Base-by-base conservation (phyloP, 2,329 filamentous ascomycete genomes). In the Plectosphaerella cucumerina region DNA sequence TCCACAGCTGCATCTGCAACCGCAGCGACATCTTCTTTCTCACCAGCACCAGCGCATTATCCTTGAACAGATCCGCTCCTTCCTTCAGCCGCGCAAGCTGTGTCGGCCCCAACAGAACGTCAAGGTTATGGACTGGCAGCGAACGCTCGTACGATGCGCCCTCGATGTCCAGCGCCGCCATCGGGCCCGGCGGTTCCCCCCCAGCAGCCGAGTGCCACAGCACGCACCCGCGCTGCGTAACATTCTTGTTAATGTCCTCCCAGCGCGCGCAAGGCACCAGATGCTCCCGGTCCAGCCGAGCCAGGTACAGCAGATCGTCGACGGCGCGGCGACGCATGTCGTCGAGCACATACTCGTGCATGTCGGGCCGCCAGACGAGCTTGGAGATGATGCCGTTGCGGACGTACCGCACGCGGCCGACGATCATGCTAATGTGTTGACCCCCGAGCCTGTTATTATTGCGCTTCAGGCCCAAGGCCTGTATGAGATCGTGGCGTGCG, bases 1-100 rank as follows among this genome's bases (percentile, higher is more conserved):
- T 78, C 82, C 82, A 85, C 8, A 85, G 67, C 49, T 73, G 68
- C 50, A 74, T 51, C 62, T 82, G 77, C 44, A 82, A 46, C 14
- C 69, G 62, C 20, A 70, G 60, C 65, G 68, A 53, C 65, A 68
- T 61, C 35, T 62, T 59, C 45, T 60, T 65, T 14, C 49, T 42
- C 49, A 81, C 58, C 53, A 82, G 65, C 48, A 74, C 69, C 18
- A 77, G 52, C 20, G 50, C 39, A 3, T 68, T 68, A 3, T 54
- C 50, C 10, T 33, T 46, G 33, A 57, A 58, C 9, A 56, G 9
- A 6, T 52, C 37, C 3, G 45, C 39, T 9, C 26, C 26, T 34
- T 50, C 39, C 10, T 15, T 23, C 17, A 86, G 52, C 31, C 67
- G 64, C 15, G 62, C 58, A 0, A 77, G 48, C 39, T 75, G 66